Conservation (phyloP, 169 alveolate genomes). For the Babesia sp. region DNA sequence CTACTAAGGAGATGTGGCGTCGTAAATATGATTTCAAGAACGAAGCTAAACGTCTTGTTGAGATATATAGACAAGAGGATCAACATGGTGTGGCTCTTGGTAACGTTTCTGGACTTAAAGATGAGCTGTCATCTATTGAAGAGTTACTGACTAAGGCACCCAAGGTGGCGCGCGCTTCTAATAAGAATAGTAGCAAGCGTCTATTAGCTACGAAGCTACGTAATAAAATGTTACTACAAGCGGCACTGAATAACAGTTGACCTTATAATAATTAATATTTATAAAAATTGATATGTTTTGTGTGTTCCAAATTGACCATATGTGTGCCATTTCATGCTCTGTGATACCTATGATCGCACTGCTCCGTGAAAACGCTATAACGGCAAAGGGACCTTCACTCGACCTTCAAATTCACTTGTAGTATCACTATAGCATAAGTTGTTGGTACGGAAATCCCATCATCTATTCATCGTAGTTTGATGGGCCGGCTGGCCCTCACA, state of each 20-base stretch:
- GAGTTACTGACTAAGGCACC: conserved; percentile 12
- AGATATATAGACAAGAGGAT: conserved; percentile 43
- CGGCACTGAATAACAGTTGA: conserved; percentile 22
- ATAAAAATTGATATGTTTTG: no score
- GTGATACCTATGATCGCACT: no score
- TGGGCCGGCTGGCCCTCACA: background rate
- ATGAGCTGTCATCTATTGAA: conserved; percentile 13
- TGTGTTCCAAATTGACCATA: no score
- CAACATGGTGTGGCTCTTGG: conserved; percentile 64
- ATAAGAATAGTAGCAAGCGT: conserved; percentile 26
- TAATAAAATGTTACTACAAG: conserved; percentile 19
- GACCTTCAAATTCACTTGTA: no score
- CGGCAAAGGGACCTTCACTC: no score
- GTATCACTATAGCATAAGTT: no score
- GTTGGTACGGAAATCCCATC: no score
- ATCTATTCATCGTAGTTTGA: background rate
- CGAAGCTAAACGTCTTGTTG: conserved; percentile 57
- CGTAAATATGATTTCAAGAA: conserved; percentile 42
- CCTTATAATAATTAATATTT: background rate
- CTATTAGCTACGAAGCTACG: conserved; percentile 25
- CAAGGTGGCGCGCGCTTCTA: background rate
- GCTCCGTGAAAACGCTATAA: no score
- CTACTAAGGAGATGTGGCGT: conserved; percentile 61
- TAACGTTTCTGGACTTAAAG: conserved; percentile 36
- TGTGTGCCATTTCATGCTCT: no score